These are phyloP conservation scores for Cutaneotrichosporon dermatis DNA, from an alignment of 1,284 basidiomycete genomes.

Conservation along the genomic window DNA sequence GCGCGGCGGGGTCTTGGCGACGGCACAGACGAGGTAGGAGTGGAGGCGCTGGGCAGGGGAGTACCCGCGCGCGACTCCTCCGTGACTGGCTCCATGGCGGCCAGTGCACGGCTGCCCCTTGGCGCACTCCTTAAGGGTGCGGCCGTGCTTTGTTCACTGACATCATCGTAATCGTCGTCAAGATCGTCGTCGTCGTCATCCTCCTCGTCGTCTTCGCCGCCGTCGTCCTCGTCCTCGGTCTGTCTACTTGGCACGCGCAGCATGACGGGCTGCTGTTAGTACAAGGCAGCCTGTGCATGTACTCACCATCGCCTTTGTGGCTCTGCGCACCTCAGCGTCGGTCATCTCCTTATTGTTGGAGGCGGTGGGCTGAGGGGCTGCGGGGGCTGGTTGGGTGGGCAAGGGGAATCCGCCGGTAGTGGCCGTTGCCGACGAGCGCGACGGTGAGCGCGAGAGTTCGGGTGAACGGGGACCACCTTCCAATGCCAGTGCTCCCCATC, in stretches of 20 bases:
- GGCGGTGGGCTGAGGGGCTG: slow-evolving; percentile 9
- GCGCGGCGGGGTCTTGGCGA: not conserved
- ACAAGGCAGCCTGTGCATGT: not conserved
- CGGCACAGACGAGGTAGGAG: not conserved
- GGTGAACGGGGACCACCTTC: slow-evolving; percentile 36
- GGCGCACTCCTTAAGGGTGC: not conserved
- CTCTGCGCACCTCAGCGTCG: slow-evolving; percentile 41
- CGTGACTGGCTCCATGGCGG: not conserved
- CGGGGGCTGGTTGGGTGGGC: slow-evolving; percentile 7
- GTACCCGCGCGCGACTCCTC: slow-evolving; percentile 1
- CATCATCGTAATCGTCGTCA: slow-evolving; percentile 13
- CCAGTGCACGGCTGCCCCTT: not conserved
- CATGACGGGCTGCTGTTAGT: slow-evolving; percentile 40
- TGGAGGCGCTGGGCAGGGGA: not conserved
- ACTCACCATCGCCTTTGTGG: slow-evolving; percentile 45
- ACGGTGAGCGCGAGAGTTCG: slow-evolving; percentile 10
- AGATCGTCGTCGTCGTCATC: slow-evolving; percentile 21
- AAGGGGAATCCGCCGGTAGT: slow-evolving; percentile 31
- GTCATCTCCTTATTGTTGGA: slow-evolving; percentile 24
- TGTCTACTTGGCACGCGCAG: slow-evolving; percentile 16
- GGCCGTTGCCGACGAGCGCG: not conserved
- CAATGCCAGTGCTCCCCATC: slow-evolving; percentile 35
- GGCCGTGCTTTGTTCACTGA: too few species aligned
- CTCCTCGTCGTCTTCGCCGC: slow-evolving; percentile 35
- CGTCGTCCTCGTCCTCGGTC: not conserved